Conservation (phyloP, 495 filamentous ascomycete species). For the Aspergillus avenaceus region DNA sequence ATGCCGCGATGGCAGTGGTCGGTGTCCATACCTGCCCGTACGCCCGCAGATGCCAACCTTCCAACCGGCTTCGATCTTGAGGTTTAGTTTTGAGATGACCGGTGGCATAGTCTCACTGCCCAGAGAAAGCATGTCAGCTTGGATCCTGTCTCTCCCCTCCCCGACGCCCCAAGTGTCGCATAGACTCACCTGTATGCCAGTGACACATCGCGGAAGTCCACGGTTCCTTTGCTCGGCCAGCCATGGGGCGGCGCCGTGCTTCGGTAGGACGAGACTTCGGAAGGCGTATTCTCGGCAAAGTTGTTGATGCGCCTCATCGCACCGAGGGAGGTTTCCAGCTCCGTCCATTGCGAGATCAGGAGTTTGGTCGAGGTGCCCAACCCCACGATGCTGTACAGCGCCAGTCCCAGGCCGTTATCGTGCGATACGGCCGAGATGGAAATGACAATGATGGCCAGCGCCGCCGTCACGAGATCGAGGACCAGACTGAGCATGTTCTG, state of each 20-base stretch:
- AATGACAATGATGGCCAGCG: conserved; percentile 33
- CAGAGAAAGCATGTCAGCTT: no score
- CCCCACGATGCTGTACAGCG: conserved; percentile 43
- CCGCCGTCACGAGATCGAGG: conserved; percentile 34
- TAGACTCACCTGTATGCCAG: conserved; percentile 12
- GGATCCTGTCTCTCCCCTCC: no score
- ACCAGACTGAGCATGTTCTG: conserved; percentile 43
- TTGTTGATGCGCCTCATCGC: conserved; percentile 45
- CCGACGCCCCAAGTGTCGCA: no score
- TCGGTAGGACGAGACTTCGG: conserved; percentile 33
- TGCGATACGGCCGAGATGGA: conserved; percentile 19
- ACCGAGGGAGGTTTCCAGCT: conserved; percentile 43
- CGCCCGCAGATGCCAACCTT: background rate
- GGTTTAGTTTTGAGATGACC: no score
- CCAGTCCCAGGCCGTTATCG: conserved; percentile 39
- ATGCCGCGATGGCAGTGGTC: no score
- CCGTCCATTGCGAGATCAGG: conserved; percentile 39
- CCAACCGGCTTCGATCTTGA: background rate
- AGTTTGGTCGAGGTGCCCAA: conserved; percentile 34
- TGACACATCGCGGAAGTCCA: conserved; percentile 34
- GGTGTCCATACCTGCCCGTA: background rate
- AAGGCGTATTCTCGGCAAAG: conserved; percentile 34
- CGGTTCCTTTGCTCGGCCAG: conserved; percentile 21
- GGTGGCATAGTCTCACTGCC: no score
- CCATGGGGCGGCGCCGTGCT: conserved; percentile 15